Evolutionary conservation across 2,329 filamentous ascomycete genomes (phyloP), one percentile per base, ranked within the genome.

Genomic region (Hypoxylon sp.): DNA sequence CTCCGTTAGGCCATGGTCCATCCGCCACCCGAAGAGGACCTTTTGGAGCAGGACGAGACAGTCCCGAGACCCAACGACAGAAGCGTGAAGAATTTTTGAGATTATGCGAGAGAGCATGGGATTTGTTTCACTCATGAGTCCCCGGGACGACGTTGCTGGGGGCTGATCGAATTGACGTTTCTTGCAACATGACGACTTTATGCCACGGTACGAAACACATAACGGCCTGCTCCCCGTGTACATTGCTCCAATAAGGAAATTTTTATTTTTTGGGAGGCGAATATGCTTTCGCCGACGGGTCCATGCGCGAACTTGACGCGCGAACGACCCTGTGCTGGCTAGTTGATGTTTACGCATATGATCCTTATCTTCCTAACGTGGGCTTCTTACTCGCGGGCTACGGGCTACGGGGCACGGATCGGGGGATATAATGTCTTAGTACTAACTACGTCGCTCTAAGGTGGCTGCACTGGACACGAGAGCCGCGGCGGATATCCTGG

Each of bases 31-130:
- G 88, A 66, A 82, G 87, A 61, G 90, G 92, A 6, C 92, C 92
- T 1, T 96, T 96, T 75, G 92, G 92, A 36, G 91, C 92, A 61
- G 93, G 92, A 38, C 86, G 93, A 67, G 94, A 96, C 76, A 94
- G 90, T 72, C 93, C 93, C 6, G 94, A 96, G 74, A 93, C 90
- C 5, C 91, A 93, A 78, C 86, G 89, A 74, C 90, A 88, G 76
- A 98, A 98, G 88, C 94, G 94, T 78, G 94, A 97, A 46, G 93
- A 97, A 79, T 99, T 99, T 77, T 83, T 99, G 70, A 85, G 87
- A 61, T 83, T 98, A 53, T 98, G 95, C 78, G 90, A 93, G 73
- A 86, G 93, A 75, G 96, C 96, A 7, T 99, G 96, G 96, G 96
- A 99, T 82, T 81, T 99, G 28, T 97, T 98, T 81, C 96, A 98